Base-by-base conservation (phyloP, 2,329 filamentous ascomycete species). In the Ceratocystis destructans region DNA sequence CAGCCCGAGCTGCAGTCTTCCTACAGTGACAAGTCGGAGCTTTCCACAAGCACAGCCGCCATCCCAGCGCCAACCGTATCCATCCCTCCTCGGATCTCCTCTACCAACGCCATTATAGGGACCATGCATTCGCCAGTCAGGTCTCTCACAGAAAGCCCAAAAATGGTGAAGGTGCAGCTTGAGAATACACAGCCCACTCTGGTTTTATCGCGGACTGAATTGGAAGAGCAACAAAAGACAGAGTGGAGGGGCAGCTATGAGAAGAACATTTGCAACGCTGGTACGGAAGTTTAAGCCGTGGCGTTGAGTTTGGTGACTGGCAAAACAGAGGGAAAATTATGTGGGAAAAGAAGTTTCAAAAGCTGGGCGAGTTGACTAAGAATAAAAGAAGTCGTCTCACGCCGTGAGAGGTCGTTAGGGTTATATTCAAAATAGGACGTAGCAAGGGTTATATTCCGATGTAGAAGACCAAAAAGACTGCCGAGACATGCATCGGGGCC, bases 1-100 rank as follows among this genome's bases (percentile, higher is more conserved):
- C 87, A 90, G 74, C 87, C 87, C 0, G 87, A 89, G 72, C 72
- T 70, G 3, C 67, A 67, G 31, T 25, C 20, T 53, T 46, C 41
- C 8, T 41, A 8, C 15, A 61, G 17, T 12, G 65, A 41, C 45
- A 53, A 59, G n/a, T 15, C 28, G 20, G 55, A 37, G 55, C 6
- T n/a, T 59, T 59, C 10, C 17, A 37, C 28, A 22, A 37, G 31
- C 12, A 37, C 55, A 8, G 7, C 28, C 17, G 22, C 10, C 55
- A 15, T 59, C 55, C 8, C 25, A 37, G n/a, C 55, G 5, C 12
- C 55, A 25, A 10, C 33, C 12, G 12, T 59, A n/a, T 28, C 22
- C n/a, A 20, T 59, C 12, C 55, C 55, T n/a, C 55, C 55, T 59
- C 55, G 55, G 8, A n/a, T 59, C 8, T 37, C 55, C 20, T 59